phyloP scores from a whole-genome alignment of 225 moss, liverwort and hornwort species.

The Bryum argenteum region DNA sequence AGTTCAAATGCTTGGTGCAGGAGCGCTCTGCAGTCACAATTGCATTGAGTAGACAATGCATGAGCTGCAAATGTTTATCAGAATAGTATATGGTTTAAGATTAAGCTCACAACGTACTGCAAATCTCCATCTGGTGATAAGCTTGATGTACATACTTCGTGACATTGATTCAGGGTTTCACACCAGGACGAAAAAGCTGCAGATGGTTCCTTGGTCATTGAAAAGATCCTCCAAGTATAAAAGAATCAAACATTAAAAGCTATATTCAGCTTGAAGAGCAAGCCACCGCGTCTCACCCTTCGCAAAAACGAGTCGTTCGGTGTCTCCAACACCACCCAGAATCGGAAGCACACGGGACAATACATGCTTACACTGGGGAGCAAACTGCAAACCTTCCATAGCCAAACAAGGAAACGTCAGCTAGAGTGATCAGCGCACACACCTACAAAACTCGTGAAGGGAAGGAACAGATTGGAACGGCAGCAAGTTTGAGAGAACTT shows the following conservation, averaged over 20 bases:
- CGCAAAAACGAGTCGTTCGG: conserved; percentile 69
- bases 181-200: conserved; percentile 91
- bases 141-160: conserved; percentile 62
- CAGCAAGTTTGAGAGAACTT: no score
- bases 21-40: conserved; percentile 61
- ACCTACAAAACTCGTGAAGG: not conserved
- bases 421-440: conserved; percentile 11
- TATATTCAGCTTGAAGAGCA: not conserved
- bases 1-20: conserved; percentile 90
- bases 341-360: conserved; percentile 82
- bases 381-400: conserved; percentile 80
- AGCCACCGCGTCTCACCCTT: conserved; percentile 49
- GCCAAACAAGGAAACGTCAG: conserved; percentile 31
- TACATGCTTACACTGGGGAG: conserved; percentile 82
- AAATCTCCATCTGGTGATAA: conserved; percentile 71
- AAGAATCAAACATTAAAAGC: conserved; percentile 1
- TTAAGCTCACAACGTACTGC: conserved; percentile 58
- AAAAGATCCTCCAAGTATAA: conserved; percentile 7
- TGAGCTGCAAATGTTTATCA: conserved; percentile 7
- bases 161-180: conserved; percentile 68
- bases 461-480: no score
- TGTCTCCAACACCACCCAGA: conserved; percentile 71
- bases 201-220: conserved; percentile 17
- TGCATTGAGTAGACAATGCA: conserved; percentile 10
- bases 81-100: not conserved